Evolutionary conservation across 495 filamentous ascomycete species (phyloP).

Genomic region (Xylaria telfairii): DNA sequence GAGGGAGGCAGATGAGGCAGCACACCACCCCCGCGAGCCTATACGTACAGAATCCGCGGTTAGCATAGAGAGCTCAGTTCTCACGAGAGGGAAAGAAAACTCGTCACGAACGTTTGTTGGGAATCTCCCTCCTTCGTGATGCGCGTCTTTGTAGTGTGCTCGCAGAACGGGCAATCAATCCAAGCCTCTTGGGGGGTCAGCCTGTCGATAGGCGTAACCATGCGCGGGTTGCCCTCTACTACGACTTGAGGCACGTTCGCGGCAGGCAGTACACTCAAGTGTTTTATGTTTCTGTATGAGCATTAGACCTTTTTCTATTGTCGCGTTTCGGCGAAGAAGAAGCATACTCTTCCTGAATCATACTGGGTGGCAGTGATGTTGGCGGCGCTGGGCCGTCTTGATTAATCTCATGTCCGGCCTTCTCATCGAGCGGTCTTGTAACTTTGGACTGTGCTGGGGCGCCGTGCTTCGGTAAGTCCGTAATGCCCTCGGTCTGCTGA

Average conservation of each 20-base stretch:
- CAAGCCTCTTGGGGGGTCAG: slow-evolving; percentile 31
- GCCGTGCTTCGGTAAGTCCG: background rate
- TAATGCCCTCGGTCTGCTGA: background rate
- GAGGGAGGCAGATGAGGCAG: slow-evolving; percentile 40
- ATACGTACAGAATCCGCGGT: background rate
- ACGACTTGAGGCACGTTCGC: slow-evolving; percentile 7
- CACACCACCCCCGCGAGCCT: slow-evolving; percentile 39
- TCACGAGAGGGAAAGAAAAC: background rate
- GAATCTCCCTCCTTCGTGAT: slow-evolving; percentile 33
- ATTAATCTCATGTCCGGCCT: background rate
- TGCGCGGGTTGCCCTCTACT: slow-evolving; percentile 17
- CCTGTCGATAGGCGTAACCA: slow-evolving; percentile 36
- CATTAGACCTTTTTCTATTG: background rate
- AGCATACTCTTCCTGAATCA: slow-evolving; percentile 27
- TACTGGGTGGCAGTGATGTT: background rate
- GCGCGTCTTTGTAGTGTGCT: slow-evolving; percentile 29
- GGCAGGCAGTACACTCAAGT: background rate
- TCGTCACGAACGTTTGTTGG: slow-evolving; percentile 38
- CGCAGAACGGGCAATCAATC: slow-evolving; percentile 46
- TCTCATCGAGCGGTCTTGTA: background rate
- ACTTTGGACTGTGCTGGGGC: background rate
- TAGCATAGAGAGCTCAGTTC: background rate
- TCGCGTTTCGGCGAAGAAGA: too few species aligned
- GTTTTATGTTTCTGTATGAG: background rate
- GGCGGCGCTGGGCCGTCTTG: slow-evolving; percentile 8